Conservation (phyloP, 805 yeast species). For the Yarrowia osloensis region DNA sequence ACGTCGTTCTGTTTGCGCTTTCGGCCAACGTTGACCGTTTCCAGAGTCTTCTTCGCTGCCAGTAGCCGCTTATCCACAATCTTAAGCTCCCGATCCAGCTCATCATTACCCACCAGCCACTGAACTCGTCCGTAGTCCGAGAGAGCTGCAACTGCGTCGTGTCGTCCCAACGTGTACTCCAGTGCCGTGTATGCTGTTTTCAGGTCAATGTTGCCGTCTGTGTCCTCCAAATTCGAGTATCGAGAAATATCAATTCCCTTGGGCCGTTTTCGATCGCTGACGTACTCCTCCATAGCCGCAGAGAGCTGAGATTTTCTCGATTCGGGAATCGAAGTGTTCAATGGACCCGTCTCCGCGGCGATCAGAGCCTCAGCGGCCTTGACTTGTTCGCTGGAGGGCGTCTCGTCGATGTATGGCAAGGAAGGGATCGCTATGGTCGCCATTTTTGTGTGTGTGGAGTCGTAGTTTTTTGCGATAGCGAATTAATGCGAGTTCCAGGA, state of each 20-base stretch:
- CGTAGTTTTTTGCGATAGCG: not conserved
- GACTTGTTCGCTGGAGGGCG: slow-evolving; percentile 20
- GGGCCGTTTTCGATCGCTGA: slow-evolving; percentile 2
- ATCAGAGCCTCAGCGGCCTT: slow-evolving; percentile 18
- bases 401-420: slow-evolving; percentile 30
- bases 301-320: not conserved
- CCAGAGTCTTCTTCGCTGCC: not conserved
- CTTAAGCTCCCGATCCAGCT: slow-evolving; percentile 36
- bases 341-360: slow-evolving; percentile 8
- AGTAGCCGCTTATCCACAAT: slow-evolving; percentile 35
- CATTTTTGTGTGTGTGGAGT: not conserved
- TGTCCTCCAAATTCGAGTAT: slow-evolving; percentile 37
- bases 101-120: slow-evolving; percentile 41
- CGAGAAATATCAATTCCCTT: slow-evolving; percentile 38
- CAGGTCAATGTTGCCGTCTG: slow-evolving; percentile 33
- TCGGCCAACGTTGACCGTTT: not conserved
- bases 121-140: slow-evolving; percentile 40
- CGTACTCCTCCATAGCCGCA: slow-evolving; percentile 25
- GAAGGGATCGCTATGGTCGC: not conserved
- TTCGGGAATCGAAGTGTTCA: slow-evolving; percentile 4
- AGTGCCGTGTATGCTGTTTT: slow-evolving; percentile 37
- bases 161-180: slow-evolving; percentile 37
- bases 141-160: slow-evolving; percentile 39
- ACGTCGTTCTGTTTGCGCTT: slow-evolving; percentile 9
- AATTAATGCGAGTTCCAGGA: not conserved